phyloP scores from a whole-genome alignment of 2,329 filamentous ascomycete species.

The Mycosphaerella sp. region DNA sequence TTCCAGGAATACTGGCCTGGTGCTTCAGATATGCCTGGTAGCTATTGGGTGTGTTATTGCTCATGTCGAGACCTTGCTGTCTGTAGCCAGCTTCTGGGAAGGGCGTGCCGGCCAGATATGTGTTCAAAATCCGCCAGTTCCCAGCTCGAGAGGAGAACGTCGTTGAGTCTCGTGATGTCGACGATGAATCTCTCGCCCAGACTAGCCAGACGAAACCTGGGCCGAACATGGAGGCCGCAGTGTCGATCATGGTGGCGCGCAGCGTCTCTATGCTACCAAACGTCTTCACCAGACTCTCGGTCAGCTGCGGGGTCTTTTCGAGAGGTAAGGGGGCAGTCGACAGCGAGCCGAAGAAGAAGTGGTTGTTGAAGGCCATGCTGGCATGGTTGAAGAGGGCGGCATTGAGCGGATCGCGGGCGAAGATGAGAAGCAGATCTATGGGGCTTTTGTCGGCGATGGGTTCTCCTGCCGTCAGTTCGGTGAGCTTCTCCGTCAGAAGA shows the following conservation, averaged over 20 bases:
- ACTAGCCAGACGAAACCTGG: constrained; percentile 97
- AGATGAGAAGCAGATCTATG: constrained; percentile 65
- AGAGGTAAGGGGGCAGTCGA: constrained; percentile 28
- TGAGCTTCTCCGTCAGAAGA: constrained; percentile 68
- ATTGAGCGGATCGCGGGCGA: constrained; percentile 69
- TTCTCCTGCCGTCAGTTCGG: constrained; percentile 65
- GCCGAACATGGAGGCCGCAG: constrained; percentile 87
- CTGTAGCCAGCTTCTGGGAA: constrained; percentile 81
- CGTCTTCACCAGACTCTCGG: constrained; percentile 55
- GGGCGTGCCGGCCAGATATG: constrained; percentile 86
- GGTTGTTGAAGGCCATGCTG: constrained; percentile 91
- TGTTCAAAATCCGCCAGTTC: constrained; percentile 66
- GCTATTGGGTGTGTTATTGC: constrained; percentile 44
- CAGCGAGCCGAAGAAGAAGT: constrained; percentile 64
- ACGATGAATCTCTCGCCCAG: constrained; percentile 24
- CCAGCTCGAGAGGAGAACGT: constrained; percentile 37
- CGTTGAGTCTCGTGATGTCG: constrained; percentile 25
- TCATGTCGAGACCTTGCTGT: constrained; percentile 62
- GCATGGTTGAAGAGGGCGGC: constrained; percentile 91
- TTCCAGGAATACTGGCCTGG: constrained; percentile 24
- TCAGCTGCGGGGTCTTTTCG: constrained; percentile 54
- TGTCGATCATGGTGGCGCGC: constrained; percentile 69
- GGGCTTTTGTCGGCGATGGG: constrained; percentile 55
- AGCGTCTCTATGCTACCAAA: constrained; percentile 84
- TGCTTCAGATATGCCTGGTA: constrained; percentile 22